Evolutionary conservation across 768 basidiomycete species (phyloP).

Genomic region (Coprinopsis marcescibilis): DNA sequence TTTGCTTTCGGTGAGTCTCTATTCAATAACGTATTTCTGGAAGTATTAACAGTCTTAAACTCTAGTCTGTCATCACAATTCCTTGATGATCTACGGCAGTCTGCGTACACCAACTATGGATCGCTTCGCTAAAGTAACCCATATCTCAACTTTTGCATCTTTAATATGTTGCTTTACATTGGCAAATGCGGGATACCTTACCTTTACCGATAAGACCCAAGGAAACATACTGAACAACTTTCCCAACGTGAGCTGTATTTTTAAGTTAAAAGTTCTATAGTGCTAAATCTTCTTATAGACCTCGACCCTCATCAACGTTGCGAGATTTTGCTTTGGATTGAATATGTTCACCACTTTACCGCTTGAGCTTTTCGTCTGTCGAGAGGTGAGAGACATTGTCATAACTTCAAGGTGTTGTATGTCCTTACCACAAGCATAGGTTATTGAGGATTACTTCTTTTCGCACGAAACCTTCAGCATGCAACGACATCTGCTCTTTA

Average conservation of each 20-base stretch:
- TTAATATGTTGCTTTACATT: constrained; percentile 81
- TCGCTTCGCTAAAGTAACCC: constrained; percentile 88
- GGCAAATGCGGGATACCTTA: constrained; percentile 79
- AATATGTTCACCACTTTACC: constrained; percentile 99
- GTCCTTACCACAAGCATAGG: constrained; percentile 45
- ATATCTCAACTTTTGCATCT: constrained; percentile 82
- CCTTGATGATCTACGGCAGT: constrained; percentile 92
- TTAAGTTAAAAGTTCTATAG: not conserved
- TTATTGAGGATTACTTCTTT: constrained; percentile 95
- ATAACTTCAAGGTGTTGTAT: not conserved
- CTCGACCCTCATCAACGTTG: constrained; percentile 91
- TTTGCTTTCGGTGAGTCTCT: constrained; percentile 65
- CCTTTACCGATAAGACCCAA: constrained; percentile 86
- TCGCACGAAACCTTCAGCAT: constrained; percentile 76
- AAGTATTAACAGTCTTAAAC: constrained; percentile 5
- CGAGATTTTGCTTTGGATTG: constrained; percentile 87
- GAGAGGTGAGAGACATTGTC: constrained; percentile 56
- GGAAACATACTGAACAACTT: constrained; percentile 99
- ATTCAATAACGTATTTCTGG: not conserved
- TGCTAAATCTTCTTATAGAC: constrained; percentile 32
- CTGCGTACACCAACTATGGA: constrained; percentile 91
- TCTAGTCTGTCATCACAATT: constrained; percentile 93
- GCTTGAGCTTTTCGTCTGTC: constrained; percentile 92
- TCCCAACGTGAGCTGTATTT: constrained; percentile 44
- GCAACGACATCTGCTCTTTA: constrained; percentile 87